These are phyloP conservation scores for Xerocomus brunneocitrinus DNA, from an alignment of 768 basidiomycete species.

Conservation along the genomic window DNA sequence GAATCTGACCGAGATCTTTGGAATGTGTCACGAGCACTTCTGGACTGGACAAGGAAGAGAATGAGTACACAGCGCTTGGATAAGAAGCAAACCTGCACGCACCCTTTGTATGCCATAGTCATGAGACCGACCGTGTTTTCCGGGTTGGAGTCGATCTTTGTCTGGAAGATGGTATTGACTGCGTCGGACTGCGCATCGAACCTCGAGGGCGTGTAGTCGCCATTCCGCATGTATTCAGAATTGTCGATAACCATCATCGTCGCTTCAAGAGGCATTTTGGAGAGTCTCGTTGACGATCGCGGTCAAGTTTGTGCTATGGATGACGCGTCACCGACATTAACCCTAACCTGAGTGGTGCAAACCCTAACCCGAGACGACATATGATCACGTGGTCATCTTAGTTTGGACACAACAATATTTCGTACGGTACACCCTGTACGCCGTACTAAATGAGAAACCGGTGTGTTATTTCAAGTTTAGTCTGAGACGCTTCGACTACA, in stretches of 20 bases:
- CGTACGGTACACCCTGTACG: no score
- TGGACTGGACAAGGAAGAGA: conserved; percentile 48
- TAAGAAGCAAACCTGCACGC: conserved; percentile 23
- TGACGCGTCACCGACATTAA: conserved; percentile 25
- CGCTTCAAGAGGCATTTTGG: conserved; percentile 91
- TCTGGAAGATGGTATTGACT: conserved; percentile 82
- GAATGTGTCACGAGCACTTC: conserved; percentile 96
- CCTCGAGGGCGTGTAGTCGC: conserved; percentile 82
- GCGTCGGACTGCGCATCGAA: conserved; percentile 92
- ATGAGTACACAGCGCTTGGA: neutral
- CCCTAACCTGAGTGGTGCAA: conserved; percentile 16
- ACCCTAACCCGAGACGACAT: neutral
- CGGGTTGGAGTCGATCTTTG: conserved; percentile 93
- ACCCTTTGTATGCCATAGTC: conserved; percentile 98
- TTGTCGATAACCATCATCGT: conserved; percentile 98
- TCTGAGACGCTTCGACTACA: no score
- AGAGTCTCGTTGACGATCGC: conserved; percentile 9
- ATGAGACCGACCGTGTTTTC: conserved; percentile 97
- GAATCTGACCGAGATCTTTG: conserved; percentile 89
- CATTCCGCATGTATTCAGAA: conserved; percentile 95
- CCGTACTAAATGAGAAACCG: no score
- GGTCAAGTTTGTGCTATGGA: conserved; percentile 10
- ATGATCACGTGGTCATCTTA: neutral
- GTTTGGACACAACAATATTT: no score
- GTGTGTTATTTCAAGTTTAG: no score